Conservation (phyloP, 306 rosid genomes). For the Trifolium subterraneum region DNA sequence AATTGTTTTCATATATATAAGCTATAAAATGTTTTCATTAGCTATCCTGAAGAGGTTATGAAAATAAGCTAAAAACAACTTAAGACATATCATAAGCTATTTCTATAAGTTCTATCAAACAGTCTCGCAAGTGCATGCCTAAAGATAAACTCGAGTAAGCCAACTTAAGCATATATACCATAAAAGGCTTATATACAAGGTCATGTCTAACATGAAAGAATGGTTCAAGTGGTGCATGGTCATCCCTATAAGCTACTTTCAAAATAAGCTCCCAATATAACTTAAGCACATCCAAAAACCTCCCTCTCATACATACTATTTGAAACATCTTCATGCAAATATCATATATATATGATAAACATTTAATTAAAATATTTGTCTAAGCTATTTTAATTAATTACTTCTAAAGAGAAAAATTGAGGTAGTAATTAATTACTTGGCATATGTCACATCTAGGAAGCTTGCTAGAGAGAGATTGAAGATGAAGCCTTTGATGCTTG, state of each 20-base stretch:
- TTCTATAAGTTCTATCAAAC: not conserved
- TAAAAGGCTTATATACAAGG: too few relatives aligned
- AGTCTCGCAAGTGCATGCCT: too few relatives aligned
- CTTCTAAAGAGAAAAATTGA: not conserved
- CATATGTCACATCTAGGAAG: constrained; percentile 96
- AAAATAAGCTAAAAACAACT: not conserved
- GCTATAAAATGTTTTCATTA: not conserved
- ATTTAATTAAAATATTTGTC: not conserved
- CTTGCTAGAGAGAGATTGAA: constrained; percentile 79
- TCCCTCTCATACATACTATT: not conserved
- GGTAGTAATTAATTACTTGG: constrained; percentile 56
- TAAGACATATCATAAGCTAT: too few relatives aligned
- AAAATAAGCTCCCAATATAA: not conserved
- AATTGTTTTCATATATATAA: too few relatives aligned
- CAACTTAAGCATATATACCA: not conserved
- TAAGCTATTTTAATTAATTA: too few relatives aligned
- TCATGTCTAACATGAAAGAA: too few relatives aligned
- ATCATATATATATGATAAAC: not conserved
- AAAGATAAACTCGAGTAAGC: not conserved
- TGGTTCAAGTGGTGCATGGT: too few relatives aligned
- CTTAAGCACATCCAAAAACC: not conserved
- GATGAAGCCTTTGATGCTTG: constrained; percentile 95
- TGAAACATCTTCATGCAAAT: not conserved
- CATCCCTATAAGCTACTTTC: not conserved
- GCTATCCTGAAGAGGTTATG: not conserved